Conservation (phyloP, 306 rosid species). For the Begonia loranthoides region DNA sequence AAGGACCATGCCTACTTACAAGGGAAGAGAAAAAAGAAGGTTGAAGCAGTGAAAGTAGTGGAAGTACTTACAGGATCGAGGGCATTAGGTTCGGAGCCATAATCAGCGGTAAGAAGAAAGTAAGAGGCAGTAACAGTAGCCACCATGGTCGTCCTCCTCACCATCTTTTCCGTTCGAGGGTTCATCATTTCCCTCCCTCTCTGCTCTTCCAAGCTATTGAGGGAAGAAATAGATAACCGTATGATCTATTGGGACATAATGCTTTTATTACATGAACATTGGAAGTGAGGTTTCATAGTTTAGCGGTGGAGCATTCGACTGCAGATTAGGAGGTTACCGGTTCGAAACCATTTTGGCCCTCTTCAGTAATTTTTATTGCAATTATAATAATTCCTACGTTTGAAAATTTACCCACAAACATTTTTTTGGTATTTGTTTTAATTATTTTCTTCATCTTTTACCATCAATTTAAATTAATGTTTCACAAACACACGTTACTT, state of each 20-base stretch:
- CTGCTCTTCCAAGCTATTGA: neutral
- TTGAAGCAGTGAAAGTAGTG: neutral
- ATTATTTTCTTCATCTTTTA: too few relatives aligned
- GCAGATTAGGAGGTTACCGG: constrained; percentile 12
- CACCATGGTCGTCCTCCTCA: constrained; percentile 52
- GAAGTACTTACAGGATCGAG: constrained; percentile 63
- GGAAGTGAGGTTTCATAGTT: constrained; percentile 3
- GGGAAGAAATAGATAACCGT: neutral
- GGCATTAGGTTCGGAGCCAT: constrained; percentile 68
- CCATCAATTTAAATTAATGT: too few relatives aligned
- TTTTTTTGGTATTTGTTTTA: too few relatives aligned
- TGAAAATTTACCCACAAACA: too few relatives aligned
- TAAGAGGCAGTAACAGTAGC: constrained; percentile 71
- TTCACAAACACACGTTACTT: too few relatives aligned
- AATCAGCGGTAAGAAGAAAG: constrained; percentile 84
- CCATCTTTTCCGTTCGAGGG: constrained; percentile 47
- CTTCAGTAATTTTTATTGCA: neutral
- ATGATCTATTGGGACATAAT: too few relatives aligned
- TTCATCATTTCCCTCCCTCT: constrained; percentile 18
- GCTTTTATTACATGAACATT: neutral
- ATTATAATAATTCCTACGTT: too few relatives aligned
- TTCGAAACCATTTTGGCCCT: constrained; percentile 15
- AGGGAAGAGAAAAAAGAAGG: neutral
- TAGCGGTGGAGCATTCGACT: constrained; percentile 14
- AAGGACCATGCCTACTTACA: neutral